phyloP scores from a whole-genome alignment of 495 filamentous ascomycete genomes.

The Hyaloscypha bicolor region DNA sequence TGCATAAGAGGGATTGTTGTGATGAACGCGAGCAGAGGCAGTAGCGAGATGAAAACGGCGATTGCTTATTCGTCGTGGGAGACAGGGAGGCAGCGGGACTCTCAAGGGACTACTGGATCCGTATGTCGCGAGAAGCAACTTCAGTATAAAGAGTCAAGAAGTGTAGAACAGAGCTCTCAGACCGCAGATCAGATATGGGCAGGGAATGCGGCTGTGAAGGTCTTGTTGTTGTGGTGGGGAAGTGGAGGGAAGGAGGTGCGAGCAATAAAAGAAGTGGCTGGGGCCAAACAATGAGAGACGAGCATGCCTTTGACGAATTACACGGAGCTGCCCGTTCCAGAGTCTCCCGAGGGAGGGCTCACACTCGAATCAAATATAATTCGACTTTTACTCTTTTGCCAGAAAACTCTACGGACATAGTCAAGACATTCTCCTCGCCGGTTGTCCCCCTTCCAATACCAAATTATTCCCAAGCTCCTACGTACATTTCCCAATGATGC shows the following conservation, averaged over 20 bases:
- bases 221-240: background rate
- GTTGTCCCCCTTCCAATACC: background rate
- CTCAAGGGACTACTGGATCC: background rate
- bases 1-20: conserved; percentile 4
- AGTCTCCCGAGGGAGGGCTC: background rate
- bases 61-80: background rate
- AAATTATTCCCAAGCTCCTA: background rate
- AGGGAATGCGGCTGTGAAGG: background rate
- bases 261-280: conserved; percentile 1
- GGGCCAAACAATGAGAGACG: background rate
- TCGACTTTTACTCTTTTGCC: background rate
- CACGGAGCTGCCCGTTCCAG: background rate
- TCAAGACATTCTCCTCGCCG: background rate
- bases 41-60: conserved; percentile 1
- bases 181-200: background rate
- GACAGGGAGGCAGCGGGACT: background rate
- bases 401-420: background rate
- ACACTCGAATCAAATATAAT: background rate
- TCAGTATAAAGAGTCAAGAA: background rate
- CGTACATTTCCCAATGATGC: background rate
- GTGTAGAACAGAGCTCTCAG: background rate
- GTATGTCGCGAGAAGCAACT: background rate
- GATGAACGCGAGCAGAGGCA: background rate
- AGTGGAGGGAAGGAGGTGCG: background rate
- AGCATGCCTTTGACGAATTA: conserved; percentile 1